Evolutionary conservation across 1,284 basidiomycete genomes (phyloP), one percentile per base, ranked within the genome.

Genomic region (Austroboletus novae-zelandiae): DNA sequence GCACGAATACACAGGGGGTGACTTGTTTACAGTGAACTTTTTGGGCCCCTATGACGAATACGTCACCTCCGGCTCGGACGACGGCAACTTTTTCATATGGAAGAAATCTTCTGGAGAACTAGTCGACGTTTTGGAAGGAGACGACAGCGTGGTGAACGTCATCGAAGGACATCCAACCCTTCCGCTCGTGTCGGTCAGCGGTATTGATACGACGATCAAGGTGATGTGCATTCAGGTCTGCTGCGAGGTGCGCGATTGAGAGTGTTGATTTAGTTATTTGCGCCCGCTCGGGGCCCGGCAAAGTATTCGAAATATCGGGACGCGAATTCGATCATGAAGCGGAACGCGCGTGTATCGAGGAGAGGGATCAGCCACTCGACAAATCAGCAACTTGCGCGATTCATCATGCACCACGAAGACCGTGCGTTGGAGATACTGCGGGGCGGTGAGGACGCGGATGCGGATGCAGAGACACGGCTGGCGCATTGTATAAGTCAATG

Each of bases 161-260:
- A 82, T 97, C 54, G 90, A 94, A 66, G 84, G 83, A 2, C 93
- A 97, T 61, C 94, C 94, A 0, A 73, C 78, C 64, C 74, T 77
- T 52, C 94, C 94, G 0, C 69, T 97, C 25, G 68, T 94, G 27
- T 93, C 93, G 2, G 84, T 91, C 35, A 91, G 88, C 62, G 94
- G 94, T 1, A 96, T 98, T 53, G 94, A 97, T 66, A 75, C 79
- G 8, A 92, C 90, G 1, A 79, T 96, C 54, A 97, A 97, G 77
- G 89, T 89, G 51, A 57, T 72, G 30, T 32, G n/a, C 5, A 15
- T 42, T 46, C 30, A 5, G 31, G 41, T 51, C 27, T 44, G 18
- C 15, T 13, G 15, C 14, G 46, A 49, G 20, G 20, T 18, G 30
- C 37, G n/a, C 15, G 46, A 9, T 36, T 41, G 23, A 51, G 39